Evolutionary conservation across 73 alveolate species (phyloP).

Genomic region (Symbiodinium pilosum): DNA sequence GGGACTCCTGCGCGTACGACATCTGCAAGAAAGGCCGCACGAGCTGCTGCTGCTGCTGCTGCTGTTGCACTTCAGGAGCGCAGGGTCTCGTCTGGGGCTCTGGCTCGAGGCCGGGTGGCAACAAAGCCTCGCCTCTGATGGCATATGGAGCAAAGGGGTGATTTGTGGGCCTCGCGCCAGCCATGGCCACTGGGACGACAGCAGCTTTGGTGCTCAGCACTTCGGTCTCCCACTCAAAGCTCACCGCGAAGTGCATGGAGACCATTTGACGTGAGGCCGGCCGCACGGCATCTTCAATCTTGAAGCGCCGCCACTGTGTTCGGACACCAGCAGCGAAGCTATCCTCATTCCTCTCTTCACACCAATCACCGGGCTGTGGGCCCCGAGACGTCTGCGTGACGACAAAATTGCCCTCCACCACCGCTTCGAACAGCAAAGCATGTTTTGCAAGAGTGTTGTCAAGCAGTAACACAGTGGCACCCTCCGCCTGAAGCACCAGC

Average conservation of each 20-base stretch:
- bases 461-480: conserved; percentile 23
- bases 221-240: conserved; percentile 33
- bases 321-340: conserved; percentile 14
- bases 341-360: conserved; percentile 32
- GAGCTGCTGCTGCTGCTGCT: too few species aligned
- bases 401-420: conserved; percentile 67
- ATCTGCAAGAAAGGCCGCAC: background rate
- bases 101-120: too few species aligned
- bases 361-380: conserved; percentile 61
- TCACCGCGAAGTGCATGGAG: conserved; percentile 31
- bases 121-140: background rate
- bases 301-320: conserved; percentile 72
- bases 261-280: conserved; percentile 69
- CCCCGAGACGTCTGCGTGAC: conserved; percentile 62
- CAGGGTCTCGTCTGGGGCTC: too few species aligned
- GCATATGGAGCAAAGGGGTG: conserved; percentile 75
- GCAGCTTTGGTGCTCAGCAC: conserved; percentile 12
- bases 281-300: conserved; percentile 58
- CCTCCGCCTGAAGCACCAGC: conserved; percentile 51
- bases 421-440: conserved; percentile 56
- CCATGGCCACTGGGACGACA: conserved; percentile 7
- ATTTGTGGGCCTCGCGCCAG: conserved; percentile 38
- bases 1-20: background rate
- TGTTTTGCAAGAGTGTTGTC: conserved; percentile 47
- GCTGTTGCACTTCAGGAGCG: too few species aligned